Evolutionary conservation across 2,329 filamentous ascomycete species (phyloP).

Genomic region (Xylariaceae sp.): DNA sequence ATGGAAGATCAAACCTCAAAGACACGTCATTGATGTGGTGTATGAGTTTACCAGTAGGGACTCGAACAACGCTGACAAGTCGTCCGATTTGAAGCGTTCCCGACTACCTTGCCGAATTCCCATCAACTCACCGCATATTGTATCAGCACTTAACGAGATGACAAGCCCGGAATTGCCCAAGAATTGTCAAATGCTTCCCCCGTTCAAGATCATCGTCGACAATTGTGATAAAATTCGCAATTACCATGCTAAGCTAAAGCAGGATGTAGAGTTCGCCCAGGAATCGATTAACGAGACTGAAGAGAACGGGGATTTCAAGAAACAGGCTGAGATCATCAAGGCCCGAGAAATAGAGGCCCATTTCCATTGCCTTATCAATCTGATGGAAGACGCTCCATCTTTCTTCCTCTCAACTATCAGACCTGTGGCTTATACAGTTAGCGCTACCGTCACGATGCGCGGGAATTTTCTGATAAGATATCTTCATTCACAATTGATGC

Average conservation of each 20-base stretch:
- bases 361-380: constrained; percentile 10
- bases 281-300: constrained; percentile 1
- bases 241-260: neutral
- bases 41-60: neutral
- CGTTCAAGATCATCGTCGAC: constrained; percentile 14
- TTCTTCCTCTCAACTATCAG: no score
- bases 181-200: constrained; percentile 13
- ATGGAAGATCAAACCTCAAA: neutral
- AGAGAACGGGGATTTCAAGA: constrained; percentile 4
- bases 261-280: neutral
- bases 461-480: constrained; percentile 1
- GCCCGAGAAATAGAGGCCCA: constrained; percentile 7
- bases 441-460: neutral
- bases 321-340: no score
- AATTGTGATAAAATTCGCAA: constrained; percentile 4
- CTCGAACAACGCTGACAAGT: constrained; percentile 1
- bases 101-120: constrained; percentile 8
- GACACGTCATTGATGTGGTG: constrained; percentile 3
- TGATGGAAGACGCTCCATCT: no score
- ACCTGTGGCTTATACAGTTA: no score
- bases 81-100: neutral
- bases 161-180: constrained; percentile 5
- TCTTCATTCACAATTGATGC: constrained; percentile 15
- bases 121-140: constrained; percentile 13
- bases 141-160: constrained; percentile 6